phyloP scores from a whole-genome alignment of 225 moss, liverwort and hornwort species.

The Marchantia paleacea region DNA sequence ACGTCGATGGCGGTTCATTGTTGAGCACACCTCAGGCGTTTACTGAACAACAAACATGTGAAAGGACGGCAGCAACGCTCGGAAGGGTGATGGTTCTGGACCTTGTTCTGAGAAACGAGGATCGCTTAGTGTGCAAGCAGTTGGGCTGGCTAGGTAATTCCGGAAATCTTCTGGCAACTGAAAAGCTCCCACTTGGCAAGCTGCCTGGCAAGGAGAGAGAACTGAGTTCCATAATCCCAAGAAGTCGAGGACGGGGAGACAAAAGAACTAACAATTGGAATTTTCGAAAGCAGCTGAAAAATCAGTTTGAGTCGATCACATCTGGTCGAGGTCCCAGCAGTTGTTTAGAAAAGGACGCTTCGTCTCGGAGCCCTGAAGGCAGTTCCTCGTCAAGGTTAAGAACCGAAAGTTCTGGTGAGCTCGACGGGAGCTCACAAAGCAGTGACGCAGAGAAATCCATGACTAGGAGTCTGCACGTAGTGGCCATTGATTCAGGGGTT shows the following conservation, averaged over 20 bases:
- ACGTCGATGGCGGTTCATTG: slow-evolving; percentile 66
- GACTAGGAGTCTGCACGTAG: slow-evolving; percentile 46
- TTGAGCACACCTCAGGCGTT: slow-evolving; percentile 63
- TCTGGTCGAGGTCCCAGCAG: slow-evolving; percentile 6
- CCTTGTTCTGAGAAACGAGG: slow-evolving; percentile 88
- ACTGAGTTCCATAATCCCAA: slow-evolving; percentile 30
- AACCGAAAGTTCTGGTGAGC: slow-evolving; percentile 10
- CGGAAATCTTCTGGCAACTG: slow-evolving; percentile 78
- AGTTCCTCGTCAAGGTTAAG: not conserved
- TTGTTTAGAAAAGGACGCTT: not conserved
- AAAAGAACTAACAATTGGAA: slow-evolving; percentile 16
- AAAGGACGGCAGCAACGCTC: slow-evolving; percentile 69
- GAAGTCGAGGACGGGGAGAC: slow-evolving; percentile 14
- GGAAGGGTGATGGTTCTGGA: slow-evolving; percentile 77
- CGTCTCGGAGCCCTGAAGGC: not conserved
- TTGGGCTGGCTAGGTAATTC: slow-evolving; percentile 86
- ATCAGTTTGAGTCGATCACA: slow-evolving; percentile 30
- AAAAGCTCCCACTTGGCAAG: slow-evolving; percentile 47
- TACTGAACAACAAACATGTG: slow-evolving; percentile 51
- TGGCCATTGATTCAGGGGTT: slow-evolving; percentile 89
- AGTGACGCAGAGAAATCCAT: slow-evolving; percentile 23
- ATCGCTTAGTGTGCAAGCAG: slow-evolving; percentile 70
- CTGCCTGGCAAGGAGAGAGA: slow-evolving; percentile 42
- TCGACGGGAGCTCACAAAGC: slow-evolving; percentile 12
- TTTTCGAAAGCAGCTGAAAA: slow-evolving; percentile 33